Base-by-base conservation (phyloP, 2,329 filamentous ascomycete species). In the Hypoxylon sp. region DNA sequence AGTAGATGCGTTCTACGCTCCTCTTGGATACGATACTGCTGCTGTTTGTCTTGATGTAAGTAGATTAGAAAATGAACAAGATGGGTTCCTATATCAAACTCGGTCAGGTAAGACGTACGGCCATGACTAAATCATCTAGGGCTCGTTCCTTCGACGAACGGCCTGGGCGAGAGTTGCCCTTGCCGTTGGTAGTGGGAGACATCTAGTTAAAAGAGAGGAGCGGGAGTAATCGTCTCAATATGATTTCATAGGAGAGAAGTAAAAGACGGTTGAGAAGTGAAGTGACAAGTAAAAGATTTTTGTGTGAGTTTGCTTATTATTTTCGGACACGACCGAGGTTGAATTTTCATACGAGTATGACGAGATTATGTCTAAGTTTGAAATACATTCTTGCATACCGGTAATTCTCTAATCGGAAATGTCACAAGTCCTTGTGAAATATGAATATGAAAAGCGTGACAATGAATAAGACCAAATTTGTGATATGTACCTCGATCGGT, bases 21-120 rank as follows among this genome's bases (percentile, higher is more conserved):
- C 94, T 86, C 79, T 98, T 98, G 13, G 94, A 97, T 14, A 95
- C 91, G 73, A 97, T 97, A 76, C 93, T 97, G 80, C 92, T 95
- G 78, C 90, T 95, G 79, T 97, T 97, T 64, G 94, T 98, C 88
- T 92, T 71, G 1, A 66, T 25, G 74, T 35, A 46, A 62, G 58
- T 61, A 35, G 40, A 60, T 69, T 69, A 64, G 58, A 61, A 59
- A 35, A 20, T 37, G 48, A 37, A 51, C 33, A 11, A 31, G 14
- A 44, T 13, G 10, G 37, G 56, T 53, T 64, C 30, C 14, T 40
- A 44, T 14, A 33, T 14, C 17, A n/a, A 35, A 33, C 57, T 25
- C 1, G 25, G 6, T 31, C 27, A 46, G 40, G 46, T 22, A 50
- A 54, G 33, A 81, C 83, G 73, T 79, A 86, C 85, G 56, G 80